Percentiles rank a stretch among this genome's conserved stretches.
These are phyloP conservation scores for Epichloe uncinata DNA, from an alignment of 2,329 filamentous ascomycete genomes.

Conservation along the genomic window DNA sequence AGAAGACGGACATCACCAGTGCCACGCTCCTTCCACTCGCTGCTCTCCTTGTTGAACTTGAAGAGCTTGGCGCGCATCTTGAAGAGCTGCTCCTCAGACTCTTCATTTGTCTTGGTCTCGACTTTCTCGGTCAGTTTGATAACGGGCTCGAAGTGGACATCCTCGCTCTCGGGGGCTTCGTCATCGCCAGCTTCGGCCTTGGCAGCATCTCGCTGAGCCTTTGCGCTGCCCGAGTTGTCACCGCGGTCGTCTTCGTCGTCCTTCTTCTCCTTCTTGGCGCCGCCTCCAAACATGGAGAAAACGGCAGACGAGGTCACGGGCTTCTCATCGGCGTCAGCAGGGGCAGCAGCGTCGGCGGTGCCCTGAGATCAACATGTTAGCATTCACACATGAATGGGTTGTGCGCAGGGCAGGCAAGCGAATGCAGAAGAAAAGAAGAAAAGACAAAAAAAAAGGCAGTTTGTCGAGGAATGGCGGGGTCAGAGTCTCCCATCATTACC, in stretches of 20 bases:
- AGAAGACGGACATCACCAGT: slow-evolving; percentile 92
- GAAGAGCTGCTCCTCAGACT: slow-evolving; percentile 92
- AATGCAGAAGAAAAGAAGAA: not conserved
- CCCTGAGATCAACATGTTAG: not conserved
- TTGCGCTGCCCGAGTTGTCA: slow-evolving; percentile 80
- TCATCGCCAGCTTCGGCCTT: slow-evolving; percentile 49
- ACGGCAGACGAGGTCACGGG: slow-evolving; percentile 50
- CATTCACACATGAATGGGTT: not conserved
- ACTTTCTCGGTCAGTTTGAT: slow-evolving; percentile 94
- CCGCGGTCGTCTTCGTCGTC: slow-evolving; percentile 61
- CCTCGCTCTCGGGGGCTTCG: slow-evolving; percentile 72
- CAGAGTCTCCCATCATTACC: slow-evolving; percentile 10
- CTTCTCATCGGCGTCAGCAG: slow-evolving; percentile 11
- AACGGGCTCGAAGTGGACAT: slow-evolving; percentile 95
- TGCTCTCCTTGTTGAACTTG: slow-evolving; percentile 83
- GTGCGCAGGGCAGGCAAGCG: not conserved
- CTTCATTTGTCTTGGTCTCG: slow-evolving; percentile 95
- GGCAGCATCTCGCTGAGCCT: slow-evolving; percentile 56
- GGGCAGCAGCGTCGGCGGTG: slow-evolving; percentile 5
- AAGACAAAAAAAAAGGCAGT: not conserved
- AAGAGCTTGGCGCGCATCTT: slow-evolving; percentile 99
- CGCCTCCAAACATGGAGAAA: slow-evolving; percentile 98
- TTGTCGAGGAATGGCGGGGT: not conserved
- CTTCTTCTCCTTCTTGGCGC: slow-evolving; percentile 94
- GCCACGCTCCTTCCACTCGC: slow-evolving; percentile 98